Percentiles rank a stretch among this genome's conserved stretches.
phyloP scores from a whole-genome alignment of 2,329 filamentous ascomycete genomes.

The Apiospora marii region DNA sequence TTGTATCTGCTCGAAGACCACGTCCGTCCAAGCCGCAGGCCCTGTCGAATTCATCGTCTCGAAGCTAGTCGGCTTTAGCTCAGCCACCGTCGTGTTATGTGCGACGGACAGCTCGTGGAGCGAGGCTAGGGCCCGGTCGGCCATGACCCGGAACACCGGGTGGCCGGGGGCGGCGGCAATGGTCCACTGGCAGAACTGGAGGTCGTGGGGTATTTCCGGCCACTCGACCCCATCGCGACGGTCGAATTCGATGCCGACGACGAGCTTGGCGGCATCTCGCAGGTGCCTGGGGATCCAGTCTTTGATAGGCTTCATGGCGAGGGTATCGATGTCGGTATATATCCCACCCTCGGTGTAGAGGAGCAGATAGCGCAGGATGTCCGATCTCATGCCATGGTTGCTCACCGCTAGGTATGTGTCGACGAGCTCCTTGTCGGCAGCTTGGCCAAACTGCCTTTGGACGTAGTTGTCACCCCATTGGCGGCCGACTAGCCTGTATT shows the following conservation, averaged over 20 bases:
- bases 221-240: conserved; percentile 37
- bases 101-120: conserved; percentile 32
- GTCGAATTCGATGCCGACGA: conserved; percentile 45
- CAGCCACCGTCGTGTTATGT: conserved; percentile 17
- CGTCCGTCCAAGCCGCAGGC: conserved; percentile 42
- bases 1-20: conserved; percentile 40
- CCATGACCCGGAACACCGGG: conserved; percentile 40
- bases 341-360: conserved; percentile 72
- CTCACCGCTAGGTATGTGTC: conserved; percentile 35
- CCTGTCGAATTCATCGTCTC: conserved; percentile 44
- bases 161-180: conserved; percentile 44
- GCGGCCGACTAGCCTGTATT: conserved; percentile 39
- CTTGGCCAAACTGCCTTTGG: conserved; percentile 31
- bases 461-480: conserved; percentile 39
- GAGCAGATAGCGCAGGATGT: conserved; percentile 70
- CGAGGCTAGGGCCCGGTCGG: conserved; percentile 33
- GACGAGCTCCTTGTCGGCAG: conserved; percentile 30
- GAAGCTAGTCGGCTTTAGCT: conserved; percentile 35
- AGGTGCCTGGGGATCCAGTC: conserved; percentile 61
- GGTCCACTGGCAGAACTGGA: conserved; percentile 48
- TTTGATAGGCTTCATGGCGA: conserved; percentile 48
- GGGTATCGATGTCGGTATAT: conserved; percentile 53
- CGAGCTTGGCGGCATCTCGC: conserved; percentile 33
- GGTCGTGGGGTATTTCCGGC: conserved; percentile 39
- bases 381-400: conserved; percentile 46